Conservation (phyloP, 129 eudicot genomes). For the Chrysanthemum lavandulifolium region DNA sequence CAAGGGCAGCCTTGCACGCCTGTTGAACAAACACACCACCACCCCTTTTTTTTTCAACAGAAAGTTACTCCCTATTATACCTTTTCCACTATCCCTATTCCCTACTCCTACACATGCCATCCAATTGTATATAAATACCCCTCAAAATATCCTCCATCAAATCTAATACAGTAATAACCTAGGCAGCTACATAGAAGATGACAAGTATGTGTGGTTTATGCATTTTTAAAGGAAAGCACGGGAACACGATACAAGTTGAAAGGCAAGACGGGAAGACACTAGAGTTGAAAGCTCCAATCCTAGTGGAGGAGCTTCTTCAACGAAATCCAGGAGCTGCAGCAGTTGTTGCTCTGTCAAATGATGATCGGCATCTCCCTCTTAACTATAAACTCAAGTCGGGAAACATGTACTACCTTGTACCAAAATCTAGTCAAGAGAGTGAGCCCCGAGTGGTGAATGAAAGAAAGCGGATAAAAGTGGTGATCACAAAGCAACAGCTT, state of each 20-base stretch:
- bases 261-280: not conserved
- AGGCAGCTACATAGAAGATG: not conserved
- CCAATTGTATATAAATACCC: no score
- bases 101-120: no score
- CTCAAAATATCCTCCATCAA: no score
- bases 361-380: not conserved
- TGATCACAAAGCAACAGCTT: conserved; percentile 10
- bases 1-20: not conserved
- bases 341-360: no score
- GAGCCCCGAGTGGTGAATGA: not conserved
- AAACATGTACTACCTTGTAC: not conserved
- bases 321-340: not conserved
- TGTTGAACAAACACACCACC: not conserved
- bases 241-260: not conserved
- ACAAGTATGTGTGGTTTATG: not conserved
- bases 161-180: no score
- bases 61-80: no score
- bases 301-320: not conserved
- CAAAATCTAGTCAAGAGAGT: not conserved
- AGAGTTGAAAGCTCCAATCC: not conserved
- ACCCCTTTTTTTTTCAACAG: no score
- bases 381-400: not conserved
- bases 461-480: not conserved
- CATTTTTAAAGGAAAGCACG: not conserved
- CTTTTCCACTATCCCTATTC: no score